Percentiles rank a stretch among this genome's conserved stretches.
These are phyloP conservation scores for Zasmidium cellare DNA, from an alignment of 2,329 filamentous ascomycete genomes.

Conservation along the genomic window DNA sequence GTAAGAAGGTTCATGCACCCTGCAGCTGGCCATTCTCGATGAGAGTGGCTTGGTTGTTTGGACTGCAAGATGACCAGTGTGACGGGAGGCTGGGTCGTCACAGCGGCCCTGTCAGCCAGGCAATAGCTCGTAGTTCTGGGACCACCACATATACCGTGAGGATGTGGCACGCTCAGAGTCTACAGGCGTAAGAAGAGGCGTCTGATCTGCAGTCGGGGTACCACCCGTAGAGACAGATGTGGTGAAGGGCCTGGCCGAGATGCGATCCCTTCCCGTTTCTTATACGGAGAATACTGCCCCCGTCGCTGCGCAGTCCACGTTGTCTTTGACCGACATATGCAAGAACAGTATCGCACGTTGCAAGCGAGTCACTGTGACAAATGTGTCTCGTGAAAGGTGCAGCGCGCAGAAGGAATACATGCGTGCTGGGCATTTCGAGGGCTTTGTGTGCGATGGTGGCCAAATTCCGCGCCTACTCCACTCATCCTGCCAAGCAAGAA, in stretches of 20 bases:
- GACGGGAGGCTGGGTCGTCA: not conserved
- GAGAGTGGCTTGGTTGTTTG: not conserved
- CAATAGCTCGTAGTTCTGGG: not conserved
- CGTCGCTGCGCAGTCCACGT: not conserved
- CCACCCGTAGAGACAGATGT: not conserved
- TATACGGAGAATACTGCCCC: no score
- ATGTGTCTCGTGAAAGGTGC: not conserved
- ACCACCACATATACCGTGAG: not conserved
- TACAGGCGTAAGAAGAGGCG: not conserved
- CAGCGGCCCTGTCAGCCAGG: not conserved
- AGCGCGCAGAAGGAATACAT: not conserved
- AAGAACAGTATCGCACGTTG: not conserved
- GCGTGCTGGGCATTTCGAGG: not conserved
- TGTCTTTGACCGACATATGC: not conserved
- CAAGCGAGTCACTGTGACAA: constrained; percentile 1
- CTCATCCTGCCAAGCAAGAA: not conserved
- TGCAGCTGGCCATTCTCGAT: not conserved
- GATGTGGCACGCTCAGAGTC: not conserved
- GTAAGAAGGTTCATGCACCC: not conserved
- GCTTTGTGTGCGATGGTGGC: no score
- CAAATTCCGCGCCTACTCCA: not conserved
- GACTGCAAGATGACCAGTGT: not conserved
- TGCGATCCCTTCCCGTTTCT: no score
- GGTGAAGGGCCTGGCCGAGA: not conserved
- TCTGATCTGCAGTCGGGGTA: not conserved